phyloP scores from a whole-genome alignment of 139 green algal genomes.

The Closterium sp. region DNA sequence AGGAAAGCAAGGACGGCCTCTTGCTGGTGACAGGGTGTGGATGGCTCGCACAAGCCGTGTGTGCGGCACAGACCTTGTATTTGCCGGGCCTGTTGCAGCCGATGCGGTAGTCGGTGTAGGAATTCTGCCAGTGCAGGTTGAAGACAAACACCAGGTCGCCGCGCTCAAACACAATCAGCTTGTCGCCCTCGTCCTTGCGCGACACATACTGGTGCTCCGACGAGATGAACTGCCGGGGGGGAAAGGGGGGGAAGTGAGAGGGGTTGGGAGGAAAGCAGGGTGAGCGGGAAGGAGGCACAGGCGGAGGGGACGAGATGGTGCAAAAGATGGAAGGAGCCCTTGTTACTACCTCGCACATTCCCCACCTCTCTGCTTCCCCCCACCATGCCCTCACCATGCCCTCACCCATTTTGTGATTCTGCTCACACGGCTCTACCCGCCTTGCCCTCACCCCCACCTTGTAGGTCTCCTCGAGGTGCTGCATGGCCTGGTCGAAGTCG shows the following conservation, averaged over 20 bases:
- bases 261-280: background rate
- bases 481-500: slow-evolving; percentile 89
- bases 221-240: slow-evolving; percentile 70
- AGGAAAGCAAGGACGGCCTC: background rate
- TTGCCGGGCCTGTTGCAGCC: slow-evolving; percentile 71
- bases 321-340: background rate
- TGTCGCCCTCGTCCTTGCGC: slow-evolving; percentile 83
- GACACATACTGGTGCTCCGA: slow-evolving; percentile 72
- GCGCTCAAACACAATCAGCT: slow-evolving; percentile 91
- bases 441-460: background rate
- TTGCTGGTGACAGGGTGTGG: background rate
- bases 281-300: background rate
- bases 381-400: too few species aligned
- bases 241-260: background rate
- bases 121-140: slow-evolving; percentile 94
- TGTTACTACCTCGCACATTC: too few species aligned
- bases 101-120: slow-evolving; percentile 69
- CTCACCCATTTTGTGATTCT: background rate
- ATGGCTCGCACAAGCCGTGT: background rate
- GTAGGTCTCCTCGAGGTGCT: slow-evolving; percentile 84
- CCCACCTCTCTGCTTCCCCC: too few species aligned
- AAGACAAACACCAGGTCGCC: slow-evolving; percentile 97
- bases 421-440: too few species aligned
- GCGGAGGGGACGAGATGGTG: background rate
- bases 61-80: slow-evolving; percentile 61